Base-by-base conservation (phyloP, 768 basidiomycete genomes). In the Ramaria sp. region DNA sequence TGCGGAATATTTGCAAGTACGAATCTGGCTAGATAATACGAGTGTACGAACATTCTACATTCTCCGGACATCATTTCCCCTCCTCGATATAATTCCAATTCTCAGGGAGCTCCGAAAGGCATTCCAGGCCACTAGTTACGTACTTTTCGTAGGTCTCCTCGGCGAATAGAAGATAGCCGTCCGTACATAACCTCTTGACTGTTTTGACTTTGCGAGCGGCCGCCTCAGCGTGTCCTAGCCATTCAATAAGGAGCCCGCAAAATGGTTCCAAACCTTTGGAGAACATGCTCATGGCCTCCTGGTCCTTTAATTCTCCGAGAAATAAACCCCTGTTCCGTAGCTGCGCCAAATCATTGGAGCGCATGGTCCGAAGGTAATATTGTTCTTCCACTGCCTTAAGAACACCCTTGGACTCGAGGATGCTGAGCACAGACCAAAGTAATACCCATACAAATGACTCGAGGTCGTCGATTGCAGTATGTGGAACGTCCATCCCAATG, bases 361-460 rank as follows among this genome's bases (percentile, higher is more conserved):
- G 36, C 36, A 37, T 37, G 36, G 36, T 37, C 8, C 7, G 16
- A 37, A 37, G 36, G 16, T 8, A 16, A 37, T 37, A 7, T 37
- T 37, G 36, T 37, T 37, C 36, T 7, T 37, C 8, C 7, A 16
- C 36, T 8, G 8, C 42, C 36, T 37, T 37, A 7, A 44, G 42
- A 7, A 24, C 42, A 16, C 42, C 42, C 15, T 24, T n/a, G 42
- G 42, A 18, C 42, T 39, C 32, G 32, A 51, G 22, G 38, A 36
- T 25, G 50, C 32, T 22, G 25, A 51, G 32, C 4, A 51, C 34
- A 25, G 32, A 20, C 34, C n/a, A n/a, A n/a, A n/a, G n/a, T n/a
- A n/a, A n/a, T n/a, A n/a, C n/a, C n/a, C n/a, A n/a, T n/a, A n/a
- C 28, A 51, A 37, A 51, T 20, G 50, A 51, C 50, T 51, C 50